Base-by-base conservation (phyloP, 2,329 filamentous ascomycete species). In the Curvularia hawaiiensis region DNA sequence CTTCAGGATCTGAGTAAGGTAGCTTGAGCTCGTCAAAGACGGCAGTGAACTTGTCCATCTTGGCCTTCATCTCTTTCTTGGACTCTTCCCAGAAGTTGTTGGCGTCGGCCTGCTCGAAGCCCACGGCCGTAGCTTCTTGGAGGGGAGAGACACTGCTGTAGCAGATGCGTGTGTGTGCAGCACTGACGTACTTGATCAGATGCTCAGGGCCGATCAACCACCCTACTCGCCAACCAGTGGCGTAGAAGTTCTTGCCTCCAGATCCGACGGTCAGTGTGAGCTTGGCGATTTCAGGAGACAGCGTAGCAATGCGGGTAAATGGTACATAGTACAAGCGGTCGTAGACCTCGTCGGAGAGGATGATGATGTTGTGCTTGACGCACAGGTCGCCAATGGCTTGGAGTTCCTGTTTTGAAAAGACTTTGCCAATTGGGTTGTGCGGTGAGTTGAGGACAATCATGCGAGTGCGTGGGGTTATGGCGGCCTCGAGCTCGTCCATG, bases 161-260 rank as follows among this genome's bases (percentile, higher is more conserved):
- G 82, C 95, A 98, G 73, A 99, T 98, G 52, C 94, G 87, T 0
- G 94, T 98, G 77, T 99, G 95, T 0, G 95, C 95, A 18, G 92
- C 92, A 11, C 90, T 87, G 33, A 97, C 94, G 74, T 97, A 91
- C 74, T 96, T 90, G 79, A 98, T 92, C 51, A 98, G 82, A 60
- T 97, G 86, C 52, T 91, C 86, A 0, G 91, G 92, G 0, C 95
- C 95, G 72, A 98, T 95, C 38, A 99, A 82, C 88, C 94, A 99
- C 54, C 95, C 91, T 65, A 98, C 93, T 56, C 95, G 88, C 95
- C 95, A 99, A 47, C 95, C 95, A 0, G 95, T 99, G 55, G 91
- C 92, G 73, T 98, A 98, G 78, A 99, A 99, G 82, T 95, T 96
- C 84, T 99, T 99, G 68, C 95, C 95, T 1, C 92, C 95, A 0